Evolutionary conservation across 2,329 filamentous ascomycete species (phyloP).

Genomic region (Exserohilum rostratum): DNA sequence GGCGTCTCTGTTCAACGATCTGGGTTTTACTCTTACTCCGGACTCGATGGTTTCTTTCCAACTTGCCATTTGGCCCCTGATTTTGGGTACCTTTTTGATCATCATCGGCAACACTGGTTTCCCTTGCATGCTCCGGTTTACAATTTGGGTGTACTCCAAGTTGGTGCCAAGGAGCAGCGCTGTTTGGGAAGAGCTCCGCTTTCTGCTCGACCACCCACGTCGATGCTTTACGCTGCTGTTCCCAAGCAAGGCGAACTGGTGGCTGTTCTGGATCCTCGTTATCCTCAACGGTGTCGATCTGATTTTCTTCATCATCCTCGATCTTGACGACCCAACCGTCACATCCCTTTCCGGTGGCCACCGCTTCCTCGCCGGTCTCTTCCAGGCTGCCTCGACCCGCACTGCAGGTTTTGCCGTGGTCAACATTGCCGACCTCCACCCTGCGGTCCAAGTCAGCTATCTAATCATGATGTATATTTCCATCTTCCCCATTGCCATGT

Average conservation of each 20-base stretch:
- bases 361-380: slow-evolving; percentile 83
- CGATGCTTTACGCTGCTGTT: slow-evolving; percentile 96
- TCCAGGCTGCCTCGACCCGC: slow-evolving; percentile 86
- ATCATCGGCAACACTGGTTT: slow-evolving; percentile 96
- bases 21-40: slow-evolving; percentile 90
- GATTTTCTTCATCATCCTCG: slow-evolving; percentile 89
- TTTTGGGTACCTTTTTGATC: slow-evolving; percentile 84
- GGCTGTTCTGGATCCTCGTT: slow-evolving; percentile 86
- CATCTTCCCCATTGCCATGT: slow-evolving; percentile 95
- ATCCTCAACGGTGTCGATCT: slow-evolving; percentile 83
- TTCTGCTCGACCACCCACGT: slow-evolving; percentile 90
- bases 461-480: slow-evolving; percentile 99
- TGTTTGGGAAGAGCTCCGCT: slow-evolving; percentile 87
- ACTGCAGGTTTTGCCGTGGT: slow-evolving; percentile 90
- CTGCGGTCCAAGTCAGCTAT: slow-evolving; percentile 91
- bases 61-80: slow-evolving; percentile 73
- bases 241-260: slow-evolving; percentile 89
- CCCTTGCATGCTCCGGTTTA: slow-evolving; percentile 88
- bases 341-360: slow-evolving; percentile 71
- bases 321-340: slow-evolving; percentile 76
- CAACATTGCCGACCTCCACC: slow-evolving; percentile 77
- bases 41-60: slow-evolving; percentile 95
- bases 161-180: slow-evolving; percentile 69
- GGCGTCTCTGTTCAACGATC: slow-evolving; percentile 88
- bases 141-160: slow-evolving; percentile 82